Evolutionary conservation across 805 yeast genomes (phyloP), one percentile per base, ranked within the genome.

Genomic region (Candida odintsovae): DNA sequence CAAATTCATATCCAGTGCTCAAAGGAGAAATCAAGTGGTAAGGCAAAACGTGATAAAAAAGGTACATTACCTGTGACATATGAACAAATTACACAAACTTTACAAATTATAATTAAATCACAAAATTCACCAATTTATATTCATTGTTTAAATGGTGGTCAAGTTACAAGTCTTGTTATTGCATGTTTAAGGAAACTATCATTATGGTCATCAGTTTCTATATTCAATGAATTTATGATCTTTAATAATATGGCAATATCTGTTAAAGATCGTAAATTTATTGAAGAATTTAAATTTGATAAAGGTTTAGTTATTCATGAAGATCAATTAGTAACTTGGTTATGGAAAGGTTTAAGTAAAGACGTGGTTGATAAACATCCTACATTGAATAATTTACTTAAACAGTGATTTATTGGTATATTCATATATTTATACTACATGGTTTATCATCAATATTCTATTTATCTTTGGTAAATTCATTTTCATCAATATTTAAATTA

Each of bases 81-180:
- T 36, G 45, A 43, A 5, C 44, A 44, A 23, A 85, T 85, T 0
- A 62, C 75, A 1, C 68, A 72, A 42, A 83, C 84, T 1, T 64
- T 92, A n/a, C 78, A 77, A 49, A 66, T 78, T 36, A 68, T 90
- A 49, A 69, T 84, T 13, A 80, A 84, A 57, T 68, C 71, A 21
- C 73, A 75, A 18, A 68, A 73, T 52, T 77, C 82, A 11, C 96
- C 97, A 0, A 69, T 85, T 2, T 90, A 86, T 61, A 63, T 92
- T 6, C 97, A 92, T 64, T 92, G 98, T 63, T 68, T 82, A 22
- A 90, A 89, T 59, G 98, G 97, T 0, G 90, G 95, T 10, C 90
- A 88, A 52, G 84, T 87, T 2, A 87, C 96, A 0, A 79, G 92
- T 21, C 69, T 94, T 40, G 80, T 88, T 1, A 76, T 92, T 21